phyloP scores from a whole-genome alignment of 2,329 filamentous ascomycete species.

The Incumbomyces delicatus region DNA sequence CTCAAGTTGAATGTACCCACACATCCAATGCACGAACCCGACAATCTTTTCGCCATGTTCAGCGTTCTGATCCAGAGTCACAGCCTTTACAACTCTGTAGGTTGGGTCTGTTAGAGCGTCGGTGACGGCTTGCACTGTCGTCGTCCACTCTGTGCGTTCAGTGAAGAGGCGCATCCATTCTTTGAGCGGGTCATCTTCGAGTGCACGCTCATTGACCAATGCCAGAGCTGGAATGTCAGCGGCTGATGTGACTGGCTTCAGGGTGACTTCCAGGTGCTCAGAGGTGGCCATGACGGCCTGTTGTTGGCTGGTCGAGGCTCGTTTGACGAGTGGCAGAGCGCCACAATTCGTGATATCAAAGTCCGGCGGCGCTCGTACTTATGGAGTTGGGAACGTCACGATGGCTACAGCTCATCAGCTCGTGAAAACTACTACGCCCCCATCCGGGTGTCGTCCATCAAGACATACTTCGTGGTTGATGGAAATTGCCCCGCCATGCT shows the following conservation, averaged over 20 bases:
- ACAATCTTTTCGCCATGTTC: slow-evolving; percentile 11
- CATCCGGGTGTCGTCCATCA: too few relatives aligned
- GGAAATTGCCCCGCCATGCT: too few relatives aligned
- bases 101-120: slow-evolving; percentile 8
- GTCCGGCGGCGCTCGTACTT: too few relatives aligned
- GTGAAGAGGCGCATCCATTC: slow-evolving; percentile 11
- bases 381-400: too few relatives aligned
- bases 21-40: slow-evolving; percentile 13
- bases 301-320: too few relatives aligned
- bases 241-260: slow-evolving; percentile 12
- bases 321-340: too few relatives aligned
- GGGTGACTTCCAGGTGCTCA: background rate
- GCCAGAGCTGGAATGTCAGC: slow-evolving; percentile 12
- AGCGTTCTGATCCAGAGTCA: slow-evolving; percentile 1
- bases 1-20: slow-evolving; percentile 13
- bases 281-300: too few relatives aligned
- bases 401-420: too few relatives aligned
- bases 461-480: too few relatives aligned
- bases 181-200: slow-evolving; percentile 10
- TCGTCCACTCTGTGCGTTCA: slow-evolving; percentile 7
- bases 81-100: slow-evolving; percentile 13
- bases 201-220: slow-evolving; percentile 8
- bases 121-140: slow-evolving; percentile 9
- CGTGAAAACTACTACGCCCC: too few relatives aligned
- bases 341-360: too few relatives aligned